phyloP scores from a whole-genome alignment of 805 yeast genomes.

The Candida boleticola region DNA sequence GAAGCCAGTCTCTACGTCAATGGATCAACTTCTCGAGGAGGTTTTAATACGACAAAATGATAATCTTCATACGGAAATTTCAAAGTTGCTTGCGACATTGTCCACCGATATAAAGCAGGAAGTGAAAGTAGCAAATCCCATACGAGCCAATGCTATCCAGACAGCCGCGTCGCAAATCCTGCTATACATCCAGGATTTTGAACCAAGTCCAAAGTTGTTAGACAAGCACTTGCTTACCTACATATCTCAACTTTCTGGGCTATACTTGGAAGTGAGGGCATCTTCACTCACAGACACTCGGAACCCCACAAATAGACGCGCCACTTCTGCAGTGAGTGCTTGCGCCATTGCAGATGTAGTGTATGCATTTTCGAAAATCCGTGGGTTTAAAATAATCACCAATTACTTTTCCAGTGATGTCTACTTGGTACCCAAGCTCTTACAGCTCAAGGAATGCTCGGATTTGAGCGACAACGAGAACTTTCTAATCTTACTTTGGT shows the following conservation, averaged over 20 bases:
- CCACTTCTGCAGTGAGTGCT: slow-evolving; percentile 10
- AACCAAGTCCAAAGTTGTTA: slow-evolving; percentile 50
- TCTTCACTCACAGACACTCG: background rate
- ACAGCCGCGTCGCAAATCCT: slow-evolving; percentile 9
- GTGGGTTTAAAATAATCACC: slow-evolving; percentile 63
- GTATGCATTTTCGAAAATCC: slow-evolving; percentile 61
- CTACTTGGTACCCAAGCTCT: slow-evolving; percentile 36
- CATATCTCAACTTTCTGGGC: slow-evolving; percentile 21
- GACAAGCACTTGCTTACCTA: slow-evolving; percentile 39
- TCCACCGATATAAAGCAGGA: background rate
- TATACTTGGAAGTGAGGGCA: slow-evolving; percentile 12
- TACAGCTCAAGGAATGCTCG: slow-evolving; percentile 17
- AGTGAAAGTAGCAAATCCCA: background rate
- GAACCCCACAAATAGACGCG: background rate
- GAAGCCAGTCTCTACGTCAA: no score
- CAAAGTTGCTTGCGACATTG: background rate
- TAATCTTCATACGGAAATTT: background rate
- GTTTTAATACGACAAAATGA: background rate
- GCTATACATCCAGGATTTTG: slow-evolving; percentile 46
- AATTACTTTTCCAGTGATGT: slow-evolving; percentile 62
- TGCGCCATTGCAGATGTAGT: slow-evolving; percentile 34
- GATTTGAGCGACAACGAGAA: slow-evolving; percentile 20
- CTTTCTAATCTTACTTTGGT: slow-evolving; percentile 62
- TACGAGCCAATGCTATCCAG: background rate
- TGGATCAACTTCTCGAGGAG: slow-evolving; percentile 6